Conservation (phyloP, 371 early-diverging fungal genomes). For the Rhizopus stolonifer region DNA sequence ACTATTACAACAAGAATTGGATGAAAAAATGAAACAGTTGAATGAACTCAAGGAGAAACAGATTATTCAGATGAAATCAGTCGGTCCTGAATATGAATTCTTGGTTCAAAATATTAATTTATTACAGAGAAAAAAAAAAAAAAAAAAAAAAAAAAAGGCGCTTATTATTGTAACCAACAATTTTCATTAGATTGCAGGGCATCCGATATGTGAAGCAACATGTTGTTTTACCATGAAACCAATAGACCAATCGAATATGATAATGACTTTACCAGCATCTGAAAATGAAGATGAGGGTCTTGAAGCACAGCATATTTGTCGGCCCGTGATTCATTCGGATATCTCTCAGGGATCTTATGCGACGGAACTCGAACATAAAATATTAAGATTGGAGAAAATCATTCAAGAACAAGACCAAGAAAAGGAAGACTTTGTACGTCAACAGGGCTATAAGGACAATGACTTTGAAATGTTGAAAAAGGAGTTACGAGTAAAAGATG, state of each 20-base stretch:
- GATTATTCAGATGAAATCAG: constrained; percentile 44
- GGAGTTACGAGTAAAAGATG: constrained; percentile 49
- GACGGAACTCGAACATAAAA: constrained; percentile 44
- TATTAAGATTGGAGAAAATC: constrained; percentile 33
- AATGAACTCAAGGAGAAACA: constrained; percentile 32
- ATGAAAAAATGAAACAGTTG: constrained; percentile 32
- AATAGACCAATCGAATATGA: constrained; percentile 46
- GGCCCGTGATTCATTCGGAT: constrained; percentile 48
- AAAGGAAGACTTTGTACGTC: constrained; percentile 35
- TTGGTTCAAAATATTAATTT: constrained; percentile 56
- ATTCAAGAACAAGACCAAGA: constrained; percentile 45
- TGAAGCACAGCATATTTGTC: constrained; percentile 52
- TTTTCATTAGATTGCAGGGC: constrained; percentile 48
- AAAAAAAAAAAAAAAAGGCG: too few species aligned
- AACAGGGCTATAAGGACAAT: constrained; percentile 40
- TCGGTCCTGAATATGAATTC: constrained; percentile 55
- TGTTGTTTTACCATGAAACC: constrained; percentile 52
- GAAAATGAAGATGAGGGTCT: constrained; percentile 29
- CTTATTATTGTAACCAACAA: too few species aligned
- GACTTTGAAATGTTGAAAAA: constrained; percentile 49
- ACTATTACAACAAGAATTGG: constrained; percentile 40
- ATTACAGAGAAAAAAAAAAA: constrained; percentile 50
- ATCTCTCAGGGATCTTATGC: constrained; percentile 50
- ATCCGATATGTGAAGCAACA: constrained; percentile 45
- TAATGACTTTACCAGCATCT: constrained; percentile 48